A percentile compares a stretch with the other conserved stretches of the same genome.
Evolutionary conservation across 2,329 filamentous ascomycete genomes (phyloP).

Genomic region (Aspergillus spinulosporus): DNA sequence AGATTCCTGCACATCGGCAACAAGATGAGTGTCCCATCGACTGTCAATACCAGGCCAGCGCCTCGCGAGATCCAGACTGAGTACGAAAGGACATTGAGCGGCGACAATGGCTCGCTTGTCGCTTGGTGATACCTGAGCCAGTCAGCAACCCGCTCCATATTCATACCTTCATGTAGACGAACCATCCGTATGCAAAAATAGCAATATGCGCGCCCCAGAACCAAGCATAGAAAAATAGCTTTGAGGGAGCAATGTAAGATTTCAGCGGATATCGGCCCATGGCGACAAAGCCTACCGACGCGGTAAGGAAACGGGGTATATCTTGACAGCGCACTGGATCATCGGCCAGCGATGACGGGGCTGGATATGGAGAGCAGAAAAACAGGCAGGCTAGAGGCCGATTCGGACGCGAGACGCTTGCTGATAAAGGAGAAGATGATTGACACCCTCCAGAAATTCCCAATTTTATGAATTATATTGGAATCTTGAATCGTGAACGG

Average conservation of each 20-base stretch:
- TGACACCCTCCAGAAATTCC: not conserved
- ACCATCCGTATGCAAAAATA: slow-evolving; percentile 86
- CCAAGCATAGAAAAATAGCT: slow-evolving; percentile 75
- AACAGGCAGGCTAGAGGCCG: not conserved
- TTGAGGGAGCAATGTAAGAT: slow-evolving; percentile 66
- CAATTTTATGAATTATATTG: not conserved
- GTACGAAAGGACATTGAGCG: slow-evolving; percentile 76
- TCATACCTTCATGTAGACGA: slow-evolving; percentile 38
- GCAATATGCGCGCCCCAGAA: slow-evolving; percentile 79
- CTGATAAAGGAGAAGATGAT: too few species aligned
- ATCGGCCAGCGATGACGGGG: slow-evolving; percentile 32
- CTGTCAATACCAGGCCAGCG: slow-evolving; percentile 78
- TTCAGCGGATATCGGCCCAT: slow-evolving; percentile 43
- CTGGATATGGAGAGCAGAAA: slow-evolving; percentile 1
- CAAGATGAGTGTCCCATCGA: slow-evolving; percentile 84
- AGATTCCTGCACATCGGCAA: slow-evolving; percentile 93
- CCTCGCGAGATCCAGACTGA: slow-evolving; percentile 97
- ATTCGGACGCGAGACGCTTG: not conserved
- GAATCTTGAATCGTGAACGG: not conserved
- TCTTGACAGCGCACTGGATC: slow-evolving; percentile 6
- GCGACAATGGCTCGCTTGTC: slow-evolving; percentile 65
- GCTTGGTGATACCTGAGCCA: slow-evolving; percentile 73
- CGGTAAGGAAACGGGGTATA: slow-evolving; percentile 10
- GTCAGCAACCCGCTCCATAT: slow-evolving; percentile 24
- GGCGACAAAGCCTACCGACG: slow-evolving; percentile 35